phyloP scores from a whole-genome alignment of 257 asterid genomes.

The Penstemon barbatus region DNA sequence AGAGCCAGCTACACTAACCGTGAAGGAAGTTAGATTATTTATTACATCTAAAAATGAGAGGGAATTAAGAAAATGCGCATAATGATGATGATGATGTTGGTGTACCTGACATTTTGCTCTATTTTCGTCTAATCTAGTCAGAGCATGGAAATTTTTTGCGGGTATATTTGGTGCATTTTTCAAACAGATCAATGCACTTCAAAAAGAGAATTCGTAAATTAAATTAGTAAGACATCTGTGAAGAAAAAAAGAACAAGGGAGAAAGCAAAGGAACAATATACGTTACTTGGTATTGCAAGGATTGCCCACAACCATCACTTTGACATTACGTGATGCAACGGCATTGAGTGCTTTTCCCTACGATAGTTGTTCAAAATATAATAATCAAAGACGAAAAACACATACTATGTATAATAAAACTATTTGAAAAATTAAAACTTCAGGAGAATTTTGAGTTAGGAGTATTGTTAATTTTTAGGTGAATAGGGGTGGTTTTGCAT shows the following conservation, averaged over 20 bases:
- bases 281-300: constrained; percentile 96
- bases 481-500: no score
- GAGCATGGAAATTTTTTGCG: constrained; percentile 88
- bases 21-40: neutral
- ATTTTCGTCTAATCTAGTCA: constrained; percentile 95
- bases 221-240: constrained; percentile 35
- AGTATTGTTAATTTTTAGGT: no score
- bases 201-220: constrained; percentile 22
- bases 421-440: no score
- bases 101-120: constrained; percentile 97
- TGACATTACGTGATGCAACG: constrained; percentile 87
- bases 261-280: neutral
- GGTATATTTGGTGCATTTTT: constrained; percentile 97
- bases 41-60: neutral
- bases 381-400: neutral
- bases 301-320: constrained; percentile 92
- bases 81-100: neutral
- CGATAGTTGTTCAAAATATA: constrained; percentile 8
- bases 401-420: neutral
- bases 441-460: no score
- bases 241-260: neutral
- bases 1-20: constrained; percentile 68
- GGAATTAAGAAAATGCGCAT: neutral
- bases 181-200: constrained; percentile 94
- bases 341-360: constrained; percentile 99